phyloP scores from a whole-genome alignment of 768 basidiomycete genomes.

The Termitomyces sp. region DNA sequence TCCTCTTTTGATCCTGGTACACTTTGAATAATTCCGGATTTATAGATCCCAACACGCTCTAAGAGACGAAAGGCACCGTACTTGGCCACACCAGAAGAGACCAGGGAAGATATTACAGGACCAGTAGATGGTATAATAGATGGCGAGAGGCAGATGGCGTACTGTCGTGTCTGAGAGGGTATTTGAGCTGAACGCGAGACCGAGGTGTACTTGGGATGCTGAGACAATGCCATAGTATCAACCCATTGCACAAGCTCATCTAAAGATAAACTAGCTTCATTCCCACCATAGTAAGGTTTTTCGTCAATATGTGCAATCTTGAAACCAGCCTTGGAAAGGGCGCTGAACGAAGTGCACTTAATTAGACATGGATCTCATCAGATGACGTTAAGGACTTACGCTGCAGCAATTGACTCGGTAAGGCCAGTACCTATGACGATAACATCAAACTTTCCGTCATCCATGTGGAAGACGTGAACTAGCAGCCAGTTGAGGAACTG shows the following conservation, averaged over 20 bases:
- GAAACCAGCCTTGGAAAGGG: slow-evolving; percentile 84
- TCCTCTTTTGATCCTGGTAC: slow-evolving; percentile 93
- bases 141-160: slow-evolving; percentile 83
- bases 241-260: slow-evolving; percentile 78
- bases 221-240: slow-evolving; percentile 26
- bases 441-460: slow-evolving; percentile 53
- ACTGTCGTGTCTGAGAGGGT: slow-evolving; percentile 64
- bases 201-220: slow-evolving; percentile 30
- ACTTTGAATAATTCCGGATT: slow-evolving; percentile 41
- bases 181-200: slow-evolving; percentile 38
- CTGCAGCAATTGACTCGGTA: slow-evolving; percentile 80
- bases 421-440: slow-evolving; percentile 77
- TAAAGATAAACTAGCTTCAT: slow-evolving; percentile 76
- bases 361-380: background rate
- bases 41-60: slow-evolving; percentile 61
- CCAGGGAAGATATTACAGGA: slow-evolving; percentile 69
- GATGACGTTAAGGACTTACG: slow-evolving; percentile 51
- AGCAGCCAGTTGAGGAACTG: background rate
- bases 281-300: slow-evolving; percentile 80
- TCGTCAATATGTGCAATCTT: slow-evolving; percentile 85
- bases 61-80: slow-evolving; percentile 91
- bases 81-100: slow-evolving; percentile 79
- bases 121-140: slow-evolving; percentile 78
- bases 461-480: slow-evolving; percentile 17
- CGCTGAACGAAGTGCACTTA: slow-evolving; percentile 39